Evolutionary conservation across 2,329 filamentous ascomycete genomes (phyloP), one percentile per base, ranked within the genome.

Genomic region (Penicillium sp.): DNA sequence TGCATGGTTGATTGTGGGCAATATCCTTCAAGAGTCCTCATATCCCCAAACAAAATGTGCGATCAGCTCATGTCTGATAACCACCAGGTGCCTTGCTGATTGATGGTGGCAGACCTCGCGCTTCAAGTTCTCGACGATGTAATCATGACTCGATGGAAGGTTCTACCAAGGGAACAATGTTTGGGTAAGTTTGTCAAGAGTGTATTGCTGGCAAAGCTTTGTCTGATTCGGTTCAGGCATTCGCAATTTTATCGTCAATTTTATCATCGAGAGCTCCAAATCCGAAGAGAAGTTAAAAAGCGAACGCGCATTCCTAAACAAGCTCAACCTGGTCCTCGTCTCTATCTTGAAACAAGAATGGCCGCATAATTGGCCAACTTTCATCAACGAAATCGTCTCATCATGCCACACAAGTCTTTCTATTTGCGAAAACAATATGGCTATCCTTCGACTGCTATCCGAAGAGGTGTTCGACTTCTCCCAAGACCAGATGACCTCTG

Each of bases 381-480:
- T 99, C 80, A 98, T 99, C 86, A 98, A 98, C 84, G 95, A 99
- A 83, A 99, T 99, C 79, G 93, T 99, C 71, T 91, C 92, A 23
- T 94, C 95, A 60, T 98, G 93, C 81, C 93, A 96, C 77, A 94
- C 92, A 69, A 97, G 91, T 79, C 84, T 99, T 58, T 95, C 94
- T 44, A 96, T 99, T 71, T 99, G 96, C 86, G 95, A 99, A 82
- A 99, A 99, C 84, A 99, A 99, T 84, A 99, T 99, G 95, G 93
- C 92, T 67, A 98, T 99, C 71, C 86, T 99, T 70, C 90, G 95
- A 63, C 83, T 99, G 71, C 86, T 99, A 50, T 99, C 95, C 7
- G 95, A 99, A 78, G 95, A 99, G 79, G 94, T 99, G 44, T 99
- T 99, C 75, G 95, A 99, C 82, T 99, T 96, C 79, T 99, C 95